Evolutionary conservation across 164 flowering plant genomes (phyloP).

Genomic region (Liquidambar formosana): DNA sequence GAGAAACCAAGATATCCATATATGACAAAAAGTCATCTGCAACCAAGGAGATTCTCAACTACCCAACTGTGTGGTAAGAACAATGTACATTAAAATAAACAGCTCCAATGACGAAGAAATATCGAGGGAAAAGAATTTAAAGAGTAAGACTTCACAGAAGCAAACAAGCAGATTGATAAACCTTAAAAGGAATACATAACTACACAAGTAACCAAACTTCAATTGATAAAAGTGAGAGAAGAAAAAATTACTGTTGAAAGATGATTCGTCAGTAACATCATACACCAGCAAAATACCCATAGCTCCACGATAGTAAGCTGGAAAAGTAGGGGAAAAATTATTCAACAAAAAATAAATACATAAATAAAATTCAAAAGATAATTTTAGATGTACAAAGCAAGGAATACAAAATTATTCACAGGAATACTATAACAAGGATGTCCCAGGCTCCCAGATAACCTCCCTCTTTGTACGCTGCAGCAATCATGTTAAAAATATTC

Average conservation of each 20-base stretch:
- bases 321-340: constrained; percentile 2
- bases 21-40: neutral
- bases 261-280: constrained; percentile 74
- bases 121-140: neutral
- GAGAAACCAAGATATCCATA: neutral
- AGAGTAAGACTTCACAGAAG: neutral
- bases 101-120: neutral
- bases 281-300: constrained; percentile 78
- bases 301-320: constrained; percentile 82
- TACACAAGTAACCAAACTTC: neutral
- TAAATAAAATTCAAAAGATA: neutral
- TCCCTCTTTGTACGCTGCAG: neutral
- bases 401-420: neutral
- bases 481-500: neutral
- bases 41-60: neutral
- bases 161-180: neutral
- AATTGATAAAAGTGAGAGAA: neutral
- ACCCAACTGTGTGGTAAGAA: too few relatives aligned
- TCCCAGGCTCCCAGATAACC: neutral
- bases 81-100: too few relatives aligned
- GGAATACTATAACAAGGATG: neutral
- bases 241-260: constrained; percentile 57
- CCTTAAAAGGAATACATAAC: neutral
- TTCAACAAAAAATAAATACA: neutral
- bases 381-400: neutral